A percentile compares a stretch with the other conserved stretches of the same genome.
Evolutionary conservation across 768 basidiomycete genomes (phyloP).

Genomic region (Boletus rubropictus): DNA sequence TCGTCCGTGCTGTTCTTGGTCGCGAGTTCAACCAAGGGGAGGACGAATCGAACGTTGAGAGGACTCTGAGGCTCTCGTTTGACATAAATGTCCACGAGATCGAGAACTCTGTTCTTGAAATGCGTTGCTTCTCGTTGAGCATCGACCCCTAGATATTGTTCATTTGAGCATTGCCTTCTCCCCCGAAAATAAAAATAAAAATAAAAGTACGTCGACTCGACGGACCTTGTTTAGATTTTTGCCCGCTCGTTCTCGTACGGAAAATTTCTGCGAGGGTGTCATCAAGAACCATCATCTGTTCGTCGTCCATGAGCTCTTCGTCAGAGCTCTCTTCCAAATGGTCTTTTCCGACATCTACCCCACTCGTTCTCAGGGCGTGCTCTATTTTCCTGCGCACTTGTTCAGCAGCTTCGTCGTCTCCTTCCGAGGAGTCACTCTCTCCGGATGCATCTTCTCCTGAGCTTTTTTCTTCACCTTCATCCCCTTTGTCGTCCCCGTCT

Average conservation of each 20-base stretch:
- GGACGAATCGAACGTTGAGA: slow-evolving; percentile 57
- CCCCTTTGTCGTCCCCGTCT: slow-evolving; percentile 33
- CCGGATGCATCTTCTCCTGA: slow-evolving; percentile 30
- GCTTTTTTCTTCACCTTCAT: slow-evolving; percentile 24
- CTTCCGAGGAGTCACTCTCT: slow-evolving; percentile 40
- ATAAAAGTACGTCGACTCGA: not conserved
- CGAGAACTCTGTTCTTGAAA: slow-evolving; percentile 94
- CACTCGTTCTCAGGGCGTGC: slow-evolving; percentile 55
- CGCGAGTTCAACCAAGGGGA: slow-evolving; percentile 74
- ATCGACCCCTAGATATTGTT: slow-evolving; percentile 42
- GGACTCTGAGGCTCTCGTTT: slow-evolving; percentile 74
- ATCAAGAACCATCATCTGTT: slow-evolving; percentile 97
- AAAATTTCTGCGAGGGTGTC: slow-evolving; percentile 88
- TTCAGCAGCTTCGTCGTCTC: slow-evolving; percentile 39
- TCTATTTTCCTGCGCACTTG: slow-evolving; percentile 66
- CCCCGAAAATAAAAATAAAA: not conserved
- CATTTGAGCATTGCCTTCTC: not conserved
- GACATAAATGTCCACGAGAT: slow-evolving; percentile 84
- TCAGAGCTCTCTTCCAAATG: slow-evolving; percentile 48
- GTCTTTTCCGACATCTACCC: slow-evolving; percentile 48
- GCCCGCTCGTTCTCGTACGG: slow-evolving; percentile 55
- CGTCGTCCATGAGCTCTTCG: slow-evolving; percentile 85
- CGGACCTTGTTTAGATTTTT: slow-evolving; percentile 62
- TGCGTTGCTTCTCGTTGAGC: slow-evolving; percentile 86
- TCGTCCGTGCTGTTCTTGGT: slow-evolving; percentile 67